Evolutionary conservation across 495 filamentous ascomycete genomes (phyloP), one percentile per base, ranked within the genome.

Genomic region (Penicillium simplicissimum): DNA sequence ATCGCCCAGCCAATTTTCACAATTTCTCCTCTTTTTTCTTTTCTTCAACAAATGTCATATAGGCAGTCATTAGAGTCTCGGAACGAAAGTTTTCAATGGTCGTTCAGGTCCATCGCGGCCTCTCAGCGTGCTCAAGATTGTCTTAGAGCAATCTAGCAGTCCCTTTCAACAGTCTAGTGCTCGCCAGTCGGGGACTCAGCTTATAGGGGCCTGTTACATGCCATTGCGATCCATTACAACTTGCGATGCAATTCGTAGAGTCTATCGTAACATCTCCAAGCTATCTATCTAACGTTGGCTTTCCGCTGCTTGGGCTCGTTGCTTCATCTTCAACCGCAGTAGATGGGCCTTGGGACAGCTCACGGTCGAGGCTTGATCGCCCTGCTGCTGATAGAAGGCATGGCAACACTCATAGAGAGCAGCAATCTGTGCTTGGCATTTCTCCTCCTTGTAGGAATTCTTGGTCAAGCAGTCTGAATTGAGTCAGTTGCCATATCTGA

Each of bases 61-160:
- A 95, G 93, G 88, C 90, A 87, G 84, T 91, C 91, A 92, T 94
- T 98, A 98, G 95, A 98, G 95, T 98, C 95, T 96, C 95, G 95
- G 91, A 88, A 86, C 87, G 90, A 88, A 91, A 85, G 73, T 76
- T 78, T 75, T 95, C 92, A 90, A 82, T 97, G 85, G 92, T 93
- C 93, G 87, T 91, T 90, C 91, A 96, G 92, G 86, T 90, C 89
- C 85, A 76, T 76, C 67, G 76, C 82, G 87, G 84, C 84, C 89
- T 94, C 87, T 84, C 70, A 75, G 92, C 95, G 95, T 91, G 95
- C 95, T 98, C 93, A 93, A 90, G 90, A 92, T 93, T 88, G 88
- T 88, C 95, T 96, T 84, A 98, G 85, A 98, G 69, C 68, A 85
- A 90, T 68, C 70, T 80, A 76, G 74, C 86, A 84, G 82, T 89